Evolutionary conservation across 345 rosid genomes (phyloP).

Genomic region (Pelargonium nanum): DNA sequence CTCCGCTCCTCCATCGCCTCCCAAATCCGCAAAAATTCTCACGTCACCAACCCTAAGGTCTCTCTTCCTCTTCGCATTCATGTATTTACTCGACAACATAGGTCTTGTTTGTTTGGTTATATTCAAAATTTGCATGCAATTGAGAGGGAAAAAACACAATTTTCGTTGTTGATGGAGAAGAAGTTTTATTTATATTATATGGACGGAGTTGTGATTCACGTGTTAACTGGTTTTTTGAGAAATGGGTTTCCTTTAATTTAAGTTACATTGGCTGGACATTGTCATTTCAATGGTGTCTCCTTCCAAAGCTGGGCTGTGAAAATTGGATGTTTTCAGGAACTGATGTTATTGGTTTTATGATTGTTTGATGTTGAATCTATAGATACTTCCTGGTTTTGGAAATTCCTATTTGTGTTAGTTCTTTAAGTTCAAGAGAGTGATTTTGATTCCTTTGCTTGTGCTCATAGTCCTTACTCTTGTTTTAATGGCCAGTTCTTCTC

Average conservation of each 20-base stretch:
- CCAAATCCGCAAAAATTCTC: slow-evolving; percentile 72
- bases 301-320: not conserved
- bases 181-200: not conserved
- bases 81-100: no score
- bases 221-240: not conserved
- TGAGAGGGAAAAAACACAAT: not conserved
- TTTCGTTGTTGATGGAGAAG: not conserved
- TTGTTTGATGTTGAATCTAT: no score
- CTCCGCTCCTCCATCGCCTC: slow-evolving; percentile 78
- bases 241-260: not conserved
- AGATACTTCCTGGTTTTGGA: no score
- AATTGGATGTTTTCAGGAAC: not conserved
- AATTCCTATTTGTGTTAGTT: no score
- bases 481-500: not conserved
- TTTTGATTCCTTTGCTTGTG: not conserved
- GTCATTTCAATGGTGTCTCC: not conserved
- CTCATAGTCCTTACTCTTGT: not conserved
- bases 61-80: not conserved
- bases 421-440: not conserved
- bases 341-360: not conserved
- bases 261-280: no score
- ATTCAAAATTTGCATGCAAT: not conserved
- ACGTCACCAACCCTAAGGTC: slow-evolving; percentile 81
- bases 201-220: not conserved
- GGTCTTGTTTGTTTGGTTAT: not conserved